Percentiles rank a stretch among this genome's conserved stretches.
These are phyloP conservation scores for Apiospora malaysiana DNA, from an alignment of 2,329 filamentous ascomycete species.

Conservation along the genomic window DNA sequence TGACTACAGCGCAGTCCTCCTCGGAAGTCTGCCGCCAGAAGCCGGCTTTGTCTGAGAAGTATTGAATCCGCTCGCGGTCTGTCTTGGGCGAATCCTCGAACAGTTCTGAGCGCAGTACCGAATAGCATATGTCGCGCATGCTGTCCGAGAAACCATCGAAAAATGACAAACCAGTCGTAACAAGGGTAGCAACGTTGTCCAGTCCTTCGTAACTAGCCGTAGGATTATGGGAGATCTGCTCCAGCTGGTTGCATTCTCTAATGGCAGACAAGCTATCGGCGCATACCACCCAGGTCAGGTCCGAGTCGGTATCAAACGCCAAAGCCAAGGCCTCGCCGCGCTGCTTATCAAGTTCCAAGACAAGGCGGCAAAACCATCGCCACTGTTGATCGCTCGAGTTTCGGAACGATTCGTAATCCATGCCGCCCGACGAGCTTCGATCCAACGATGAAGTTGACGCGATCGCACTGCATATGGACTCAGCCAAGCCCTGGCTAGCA, in stretches of 20 bases:
- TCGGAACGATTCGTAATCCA: constrained; percentile 79
- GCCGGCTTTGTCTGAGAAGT: constrained; percentile 78
- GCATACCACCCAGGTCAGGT: constrained; percentile 83
- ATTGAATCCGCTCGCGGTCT: constrained; percentile 75
- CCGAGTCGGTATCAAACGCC: constrained; percentile 71
- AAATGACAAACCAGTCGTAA: constrained; percentile 74
- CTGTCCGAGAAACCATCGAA: constrained; percentile 72
- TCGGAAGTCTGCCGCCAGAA: constrained; percentile 83
- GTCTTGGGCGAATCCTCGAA: constrained; percentile 75
- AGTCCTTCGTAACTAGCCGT: constrained; percentile 58
- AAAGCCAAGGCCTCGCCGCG: constrained; percentile 82
- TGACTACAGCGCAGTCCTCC: constrained; percentile 76
- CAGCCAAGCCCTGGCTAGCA: constrained; percentile 66
- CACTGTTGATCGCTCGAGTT: constrained; percentile 81
- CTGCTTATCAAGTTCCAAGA: constrained; percentile 85
- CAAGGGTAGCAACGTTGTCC: constrained; percentile 58
- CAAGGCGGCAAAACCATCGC: constrained; percentile 85
- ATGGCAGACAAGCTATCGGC: constrained; percentile 82
- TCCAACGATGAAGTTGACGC: constrained; percentile 71
- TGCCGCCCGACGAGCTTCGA: constrained; percentile 64
- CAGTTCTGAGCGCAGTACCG: constrained; percentile 73
- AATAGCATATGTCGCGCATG: constrained; percentile 70
- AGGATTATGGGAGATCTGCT: constrained; percentile 76
- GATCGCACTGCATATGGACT: constrained; percentile 77
- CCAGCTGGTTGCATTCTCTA: constrained; percentile 78